Percentiles rank a stretch among this genome's conserved stretches.
These are phyloP conservation scores for Schizosaccharomyces japonicus DNA, from an alignment of 805 yeast species.

Conservation along the genomic window DNA sequence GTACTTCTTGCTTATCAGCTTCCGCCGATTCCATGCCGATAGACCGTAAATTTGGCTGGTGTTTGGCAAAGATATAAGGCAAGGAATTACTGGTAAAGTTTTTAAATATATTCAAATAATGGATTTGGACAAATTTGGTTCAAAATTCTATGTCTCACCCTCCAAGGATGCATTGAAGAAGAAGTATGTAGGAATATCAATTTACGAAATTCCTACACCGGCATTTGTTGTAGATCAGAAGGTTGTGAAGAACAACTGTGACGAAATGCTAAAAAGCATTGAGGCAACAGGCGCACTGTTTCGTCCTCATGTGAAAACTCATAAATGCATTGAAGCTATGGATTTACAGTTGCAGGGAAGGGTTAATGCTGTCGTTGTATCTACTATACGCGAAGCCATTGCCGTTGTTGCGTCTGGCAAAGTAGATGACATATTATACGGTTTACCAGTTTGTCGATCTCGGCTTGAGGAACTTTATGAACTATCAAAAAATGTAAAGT, in stretches of 20 bases:
- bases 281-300: conserved; percentile 21
- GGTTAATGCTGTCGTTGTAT: conserved; percentile 30
- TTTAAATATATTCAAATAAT: too few species aligned
- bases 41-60: too few species aligned
- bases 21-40: too few species aligned
- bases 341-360: conserved; percentile 24
- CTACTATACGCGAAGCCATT: conserved; percentile 40
- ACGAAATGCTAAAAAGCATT: conserved; percentile 27
- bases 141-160: not conserved
- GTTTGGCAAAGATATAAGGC: too few species aligned
- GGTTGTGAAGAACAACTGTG: conserved; percentile 23
- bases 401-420: conserved; percentile 21
- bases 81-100: too few species aligned
- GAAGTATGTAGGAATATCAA: conserved; percentile 20
- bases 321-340: conserved; percentile 38
- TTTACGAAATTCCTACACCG: conserved; percentile 35
- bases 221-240: conserved; percentile 26
- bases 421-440: conserved; percentile 27
- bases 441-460: conserved; percentile 34
- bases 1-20: too few species aligned
- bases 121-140: not conserved
- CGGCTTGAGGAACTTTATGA: conserved; percentile 25
- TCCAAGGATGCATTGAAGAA: not conserved
- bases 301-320: conserved; percentile 57
- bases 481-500: conserved; percentile 13